Evolutionary conservation across 306 rosid species (phyloP).

Genomic region (Cicer yamashitae): DNA sequence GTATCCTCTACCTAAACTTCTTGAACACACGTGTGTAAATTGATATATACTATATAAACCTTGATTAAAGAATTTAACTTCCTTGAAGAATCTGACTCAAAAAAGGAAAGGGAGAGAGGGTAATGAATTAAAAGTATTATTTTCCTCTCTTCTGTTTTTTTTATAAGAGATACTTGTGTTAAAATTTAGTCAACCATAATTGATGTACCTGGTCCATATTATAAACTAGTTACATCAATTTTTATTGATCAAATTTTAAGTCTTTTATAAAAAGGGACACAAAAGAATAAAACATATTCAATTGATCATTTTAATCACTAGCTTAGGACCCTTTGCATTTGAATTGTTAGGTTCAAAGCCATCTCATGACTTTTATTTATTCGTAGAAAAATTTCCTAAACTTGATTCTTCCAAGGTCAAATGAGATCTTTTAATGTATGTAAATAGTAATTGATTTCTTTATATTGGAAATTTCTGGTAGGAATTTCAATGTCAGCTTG

Average conservation of each 20-base stretch:
- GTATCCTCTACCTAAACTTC: no score
- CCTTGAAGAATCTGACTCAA: no score
- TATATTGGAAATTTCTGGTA: not conserved
- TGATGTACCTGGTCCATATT: no score
- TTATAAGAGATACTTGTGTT: no score
- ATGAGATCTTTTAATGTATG: slow-evolving; percentile 18
- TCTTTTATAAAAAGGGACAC: no score
- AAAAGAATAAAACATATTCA: not conserved
- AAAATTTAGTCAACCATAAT: no score
- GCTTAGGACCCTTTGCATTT: not conserved
- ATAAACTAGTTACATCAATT: no score
- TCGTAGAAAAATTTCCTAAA: not conserved
- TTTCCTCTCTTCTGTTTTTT: not conserved
- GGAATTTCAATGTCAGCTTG: slow-evolving; percentile 24
- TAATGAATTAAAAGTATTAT: slow-evolving; percentile 3
- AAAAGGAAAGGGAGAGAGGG: no score
- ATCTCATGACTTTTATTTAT: slow-evolving; percentile 18
- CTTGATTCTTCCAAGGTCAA: slow-evolving; percentile 40
- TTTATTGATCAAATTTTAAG: no score
- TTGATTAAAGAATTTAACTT: no score
- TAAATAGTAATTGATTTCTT: slow-evolving; percentile 34
- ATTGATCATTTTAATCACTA: not conserved
- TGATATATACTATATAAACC: no score
- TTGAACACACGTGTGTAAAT: no score
- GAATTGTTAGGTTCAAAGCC: slow-evolving; percentile 54